These are phyloP conservation scores for Aphanomyces invadans DNA, from an alignment of 352 stramenopile genomes.

Conservation along the genomic window DNA sequence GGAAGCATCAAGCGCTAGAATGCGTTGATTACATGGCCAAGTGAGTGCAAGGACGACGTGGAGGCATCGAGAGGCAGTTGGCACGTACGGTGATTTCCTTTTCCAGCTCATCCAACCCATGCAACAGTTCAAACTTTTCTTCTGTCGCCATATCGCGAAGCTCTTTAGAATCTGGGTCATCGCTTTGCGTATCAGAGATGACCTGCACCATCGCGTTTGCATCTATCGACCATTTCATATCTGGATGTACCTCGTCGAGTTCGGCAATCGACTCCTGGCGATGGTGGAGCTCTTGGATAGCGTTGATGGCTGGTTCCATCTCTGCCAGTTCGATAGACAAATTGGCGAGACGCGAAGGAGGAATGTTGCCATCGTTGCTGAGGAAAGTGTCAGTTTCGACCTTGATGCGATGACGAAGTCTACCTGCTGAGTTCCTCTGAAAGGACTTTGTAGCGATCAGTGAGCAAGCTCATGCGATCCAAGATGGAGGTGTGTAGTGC, in stretches of 20 bases:
- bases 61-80: no score
- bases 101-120: conserved; percentile 48
- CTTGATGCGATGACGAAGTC: no score
- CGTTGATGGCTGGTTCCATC: conserved; percentile 60
- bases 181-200: conserved; percentile 44
- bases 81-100: conserved; percentile 45
- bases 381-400: conserved; percentile 8
- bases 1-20: conserved; percentile 63
- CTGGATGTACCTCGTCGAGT: conserved; percentile 71
- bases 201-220: no score
- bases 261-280: conserved; percentile 84
- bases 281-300: conserved; percentile 72
- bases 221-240: no score
- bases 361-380: conserved; percentile 70
- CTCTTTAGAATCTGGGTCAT: conserved; percentile 48
- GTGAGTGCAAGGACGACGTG: no score
- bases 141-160: conserved; percentile 67
- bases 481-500: conserved; percentile 67
- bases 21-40: no score
- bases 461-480: conserved; percentile 58
- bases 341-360: conserved; percentile 62
- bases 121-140: conserved; percentile 54
- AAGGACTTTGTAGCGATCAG: conserved; percentile 56
- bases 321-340: conserved; percentile 81
- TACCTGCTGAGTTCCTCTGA: conserved; percentile 54